Base-by-base conservation (phyloP, 140 eudicot species). In the Oenanthe javanica region DNA sequence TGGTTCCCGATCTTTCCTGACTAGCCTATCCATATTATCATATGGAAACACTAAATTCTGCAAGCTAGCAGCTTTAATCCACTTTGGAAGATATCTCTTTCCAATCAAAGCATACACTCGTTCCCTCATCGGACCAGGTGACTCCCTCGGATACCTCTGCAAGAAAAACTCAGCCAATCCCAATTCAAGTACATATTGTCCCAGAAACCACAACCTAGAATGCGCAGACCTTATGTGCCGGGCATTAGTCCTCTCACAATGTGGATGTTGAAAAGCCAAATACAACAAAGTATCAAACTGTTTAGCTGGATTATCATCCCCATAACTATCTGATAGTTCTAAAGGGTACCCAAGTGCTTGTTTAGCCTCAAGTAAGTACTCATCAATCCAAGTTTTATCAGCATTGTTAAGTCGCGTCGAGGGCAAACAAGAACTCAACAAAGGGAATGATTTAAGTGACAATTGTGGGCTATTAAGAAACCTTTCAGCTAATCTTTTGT, bases 51-150 rank as follows among this genome's bases (percentile, higher is more conserved):
- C 84, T 93, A 95, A 86, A 85, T 95, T 92, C 72, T 92, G 93
- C 93, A 95, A 90, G 88, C 97, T 88, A 82, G 99, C 99, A 83
- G 95, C 93, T 75, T 92, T 95, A 45, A 96, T 93, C 97, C 96
- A 93, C 86, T 85, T 88, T 0, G 99, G 98, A 85, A 96, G 83
- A 89, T 47, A 93, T 90, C 86, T 91, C 87, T 96, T 96, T 85
- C 99, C 99, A 86, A 93, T 93, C 81, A 96, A 82, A 63, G 87
- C 97, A 87, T 84, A 93, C 16, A 93, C 98, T 63, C 99, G 86
- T 83, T 96, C 99, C 89, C 99, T 93, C 94, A 96, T 91, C 1
- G 99, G 99, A 21, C 99, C 99, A 0, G 99, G 99, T 0, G 99
- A 89, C 38, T 96, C 99, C 82, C 99, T 85, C 5, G 99, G 99